Evolutionary conservation across 352 stramenopile genomes (phyloP).

Genomic region (Peronospora farinosa): DNA sequence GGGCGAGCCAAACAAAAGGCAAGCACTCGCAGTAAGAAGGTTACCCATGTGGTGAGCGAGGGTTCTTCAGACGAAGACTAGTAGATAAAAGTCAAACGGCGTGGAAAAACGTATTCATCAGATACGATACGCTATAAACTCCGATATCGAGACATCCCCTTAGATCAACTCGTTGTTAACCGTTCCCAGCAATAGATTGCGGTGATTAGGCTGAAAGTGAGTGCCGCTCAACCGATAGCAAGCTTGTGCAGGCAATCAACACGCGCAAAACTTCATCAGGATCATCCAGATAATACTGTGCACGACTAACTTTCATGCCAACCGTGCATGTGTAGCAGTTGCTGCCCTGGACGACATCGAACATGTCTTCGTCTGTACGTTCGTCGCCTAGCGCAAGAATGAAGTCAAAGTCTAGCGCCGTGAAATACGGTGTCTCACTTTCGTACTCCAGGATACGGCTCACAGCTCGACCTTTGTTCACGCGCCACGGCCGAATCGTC

Average conservation of each 20-base stretch:
- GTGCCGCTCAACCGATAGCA: slow-evolving; percentile 34
- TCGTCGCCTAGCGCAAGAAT: slow-evolving; percentile 83
- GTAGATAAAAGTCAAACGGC: background rate
- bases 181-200: slow-evolving; percentile 5
- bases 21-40: slow-evolving; percentile 22
- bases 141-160: background rate
- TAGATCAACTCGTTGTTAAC: background rate
- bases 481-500: slow-evolving; percentile 75
- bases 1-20: slow-evolving; percentile 23
- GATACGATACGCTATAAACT: too few species aligned
- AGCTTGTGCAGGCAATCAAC: slow-evolving; percentile 61
- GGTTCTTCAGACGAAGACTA: slow-evolving; percentile 26
- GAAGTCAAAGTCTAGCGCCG: slow-evolving; percentile 76
- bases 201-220: slow-evolving; percentile 16
- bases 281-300: slow-evolving; percentile 79
- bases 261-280: slow-evolving; percentile 74
- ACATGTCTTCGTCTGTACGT: slow-evolving; percentile 87
- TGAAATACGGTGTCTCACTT: slow-evolving; percentile 56
- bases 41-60: slow-evolving; percentile 18
- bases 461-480: slow-evolving; percentile 84
- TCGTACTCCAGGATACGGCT: slow-evolving; percentile 81
- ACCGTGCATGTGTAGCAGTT: slow-evolving; percentile 88
- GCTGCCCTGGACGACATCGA: slow-evolving; percentile 82
- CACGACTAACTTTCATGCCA: slow-evolving; percentile 75
- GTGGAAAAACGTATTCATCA: background rate